Evolutionary conservation across 495 filamentous ascomycete genomes (phyloP).

Genomic region (Aspergillus coremiiformis): DNA sequence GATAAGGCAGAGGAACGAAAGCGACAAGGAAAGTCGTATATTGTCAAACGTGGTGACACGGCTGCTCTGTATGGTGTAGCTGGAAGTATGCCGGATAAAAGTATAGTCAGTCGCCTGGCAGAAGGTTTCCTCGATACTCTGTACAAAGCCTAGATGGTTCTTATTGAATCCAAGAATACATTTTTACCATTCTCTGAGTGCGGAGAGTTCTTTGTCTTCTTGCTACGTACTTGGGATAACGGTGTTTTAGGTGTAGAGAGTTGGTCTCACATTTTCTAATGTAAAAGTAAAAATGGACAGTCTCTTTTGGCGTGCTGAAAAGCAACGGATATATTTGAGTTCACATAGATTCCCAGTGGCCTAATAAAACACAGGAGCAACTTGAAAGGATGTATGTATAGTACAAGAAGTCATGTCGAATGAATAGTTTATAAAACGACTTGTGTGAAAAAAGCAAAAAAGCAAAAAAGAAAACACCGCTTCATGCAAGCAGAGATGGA

Average conservation of each 20-base stretch:
- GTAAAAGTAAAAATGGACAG: constrained; percentile 1
- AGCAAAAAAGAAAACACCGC: constrained; percentile 27
- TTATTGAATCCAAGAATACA: constrained; percentile 1
- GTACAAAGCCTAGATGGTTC: constrained; percentile 70
- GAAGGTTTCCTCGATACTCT: constrained; percentile 89
- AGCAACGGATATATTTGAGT: background rate
- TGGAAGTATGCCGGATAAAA: constrained; percentile 90
- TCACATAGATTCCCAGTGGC: constrained; percentile 1
- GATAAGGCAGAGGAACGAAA: constrained; percentile 69
- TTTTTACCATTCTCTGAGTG: constrained; percentile 12
- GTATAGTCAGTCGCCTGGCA: constrained; percentile 82
- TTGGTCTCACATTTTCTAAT: background rate
- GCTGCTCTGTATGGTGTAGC: constrained; percentile 93
- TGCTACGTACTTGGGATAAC: constrained; percentile 1
- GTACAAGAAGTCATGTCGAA: constrained; percentile 23
- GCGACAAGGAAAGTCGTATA: constrained; percentile 50
- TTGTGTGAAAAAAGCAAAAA: too few species aligned
- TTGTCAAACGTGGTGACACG: constrained; percentile 54
- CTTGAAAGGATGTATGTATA: constrained; percentile 30
- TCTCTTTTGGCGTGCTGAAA: constrained; percentile 1
- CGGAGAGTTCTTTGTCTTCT: background rate
- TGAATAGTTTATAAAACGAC: too few species aligned
- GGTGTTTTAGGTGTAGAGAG: constrained; percentile 5
- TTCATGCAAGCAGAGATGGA: constrained; percentile 32
- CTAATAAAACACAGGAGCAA: constrained; percentile 7